A percentile compares a stretch with the other conserved stretches of the same genome.
These are phyloP conservation scores for Drechslerella dactyloides DNA, from an alignment of 2,329 filamentous ascomycete genomes.

Conservation along the genomic window DNA sequence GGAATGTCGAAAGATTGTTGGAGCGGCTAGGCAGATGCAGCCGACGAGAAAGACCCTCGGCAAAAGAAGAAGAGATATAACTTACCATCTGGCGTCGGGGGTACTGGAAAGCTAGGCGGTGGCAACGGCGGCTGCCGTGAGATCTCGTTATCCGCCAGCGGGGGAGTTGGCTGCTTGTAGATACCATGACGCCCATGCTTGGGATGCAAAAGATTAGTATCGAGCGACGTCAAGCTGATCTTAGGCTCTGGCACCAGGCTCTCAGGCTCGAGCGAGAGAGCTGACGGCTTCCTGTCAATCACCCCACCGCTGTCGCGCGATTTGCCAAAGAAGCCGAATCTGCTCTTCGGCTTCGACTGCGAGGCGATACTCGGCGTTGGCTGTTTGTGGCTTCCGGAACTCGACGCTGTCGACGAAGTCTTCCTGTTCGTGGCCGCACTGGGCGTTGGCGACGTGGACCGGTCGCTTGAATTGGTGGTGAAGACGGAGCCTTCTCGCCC, in stretches of 20 bases:
- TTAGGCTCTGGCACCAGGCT: slow-evolving; percentile 34
- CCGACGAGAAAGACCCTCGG: slow-evolving; percentile 1
- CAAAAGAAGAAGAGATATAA: neutral
- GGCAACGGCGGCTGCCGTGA: slow-evolving; percentile 44
- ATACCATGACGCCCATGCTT: slow-evolving; percentile 15
- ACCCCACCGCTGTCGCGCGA: slow-evolving; percentile 14
- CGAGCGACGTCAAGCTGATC: slow-evolving; percentile 35
- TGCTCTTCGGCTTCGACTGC: slow-evolving; percentile 40
- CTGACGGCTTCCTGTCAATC: slow-evolving; percentile 37
- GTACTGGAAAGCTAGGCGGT: slow-evolving; percentile 38
- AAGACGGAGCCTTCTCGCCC: slow-evolving; percentile 49
- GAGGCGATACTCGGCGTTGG: slow-evolving; percentile 21
- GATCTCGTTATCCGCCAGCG: slow-evolving; percentile 36
- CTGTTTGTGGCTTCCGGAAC: slow-evolving; percentile 28
- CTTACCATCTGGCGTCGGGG: slow-evolving; percentile 46
- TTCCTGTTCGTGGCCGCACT: slow-evolving; percentile 31
- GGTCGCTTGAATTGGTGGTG: slow-evolving; percentile 43
- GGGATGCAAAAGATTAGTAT: slow-evolving; percentile 29
- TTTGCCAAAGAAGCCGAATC: slow-evolving; percentile 45
- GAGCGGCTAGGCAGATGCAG: neutral
- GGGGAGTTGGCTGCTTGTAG: slow-evolving; percentile 35
- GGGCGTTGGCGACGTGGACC: slow-evolving; percentile 44
- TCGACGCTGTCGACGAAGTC: slow-evolving; percentile 32
- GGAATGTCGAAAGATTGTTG: neutral
- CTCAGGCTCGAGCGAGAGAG: slow-evolving; percentile 20